Evolutionary conservation across 805 yeast genomes (phyloP).

Genomic region (Teunomyces gatunensis): DNA sequence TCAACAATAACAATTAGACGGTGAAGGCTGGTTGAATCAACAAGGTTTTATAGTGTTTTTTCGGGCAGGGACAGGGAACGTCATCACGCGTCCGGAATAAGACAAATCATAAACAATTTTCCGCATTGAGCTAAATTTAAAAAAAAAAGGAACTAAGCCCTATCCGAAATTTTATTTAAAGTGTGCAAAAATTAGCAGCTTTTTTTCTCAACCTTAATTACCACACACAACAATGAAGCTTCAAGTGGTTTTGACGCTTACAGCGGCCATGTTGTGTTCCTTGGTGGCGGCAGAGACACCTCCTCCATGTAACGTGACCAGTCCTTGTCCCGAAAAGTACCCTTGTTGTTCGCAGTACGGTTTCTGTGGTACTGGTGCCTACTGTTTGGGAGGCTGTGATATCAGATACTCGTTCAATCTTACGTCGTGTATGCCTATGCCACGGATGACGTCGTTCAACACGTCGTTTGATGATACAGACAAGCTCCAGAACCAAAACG

Average conservation of each 20-base stretch:
- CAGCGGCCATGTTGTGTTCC: neutral
- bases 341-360: conserved; percentile 91
- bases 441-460: conserved; percentile 56
- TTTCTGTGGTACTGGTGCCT: conserved; percentile 70
- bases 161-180: neutral
- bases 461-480: conserved; percentile 41
- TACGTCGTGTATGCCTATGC: conserved; percentile 82
- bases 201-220: neutral
- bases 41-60: neutral
- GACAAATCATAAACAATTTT: neutral
- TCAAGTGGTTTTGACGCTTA: neutral
- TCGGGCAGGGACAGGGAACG: neutral
- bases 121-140: neutral
- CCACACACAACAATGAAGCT: neutral
- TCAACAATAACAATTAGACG: conserved; percentile 20
- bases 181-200: neutral
- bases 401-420: conserved; percentile 63
- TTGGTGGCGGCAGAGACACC: conserved; percentile 5
- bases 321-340: conserved; percentile 65
- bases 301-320: conserved; percentile 49
- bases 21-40: neutral
- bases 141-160: conserved; percentile 1
- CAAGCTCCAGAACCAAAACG: conserved; percentile 21
- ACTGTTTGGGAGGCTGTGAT: conserved; percentile 88
- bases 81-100: neutral